phyloP scores from a whole-genome alignment of 2,329 filamentous ascomycete species.

The Onygenales sp. region DNA sequence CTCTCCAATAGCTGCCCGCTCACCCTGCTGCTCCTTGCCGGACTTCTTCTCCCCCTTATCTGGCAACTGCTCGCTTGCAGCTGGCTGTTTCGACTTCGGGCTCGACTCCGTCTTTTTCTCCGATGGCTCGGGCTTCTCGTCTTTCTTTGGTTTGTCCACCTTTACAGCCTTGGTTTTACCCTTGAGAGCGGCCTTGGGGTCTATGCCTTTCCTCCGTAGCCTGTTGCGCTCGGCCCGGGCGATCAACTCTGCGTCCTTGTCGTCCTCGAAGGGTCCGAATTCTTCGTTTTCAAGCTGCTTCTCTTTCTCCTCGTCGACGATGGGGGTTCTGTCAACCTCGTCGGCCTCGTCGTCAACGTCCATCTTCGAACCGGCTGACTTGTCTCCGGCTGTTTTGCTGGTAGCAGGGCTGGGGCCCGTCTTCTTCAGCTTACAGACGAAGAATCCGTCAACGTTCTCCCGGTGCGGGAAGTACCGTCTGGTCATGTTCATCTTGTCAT shows the following conservation, averaged over 20 bases:
- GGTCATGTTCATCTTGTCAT: slow-evolving; percentile 72
- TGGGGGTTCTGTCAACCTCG: slow-evolving; percentile 60
- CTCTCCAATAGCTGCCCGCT: too few relatives aligned
- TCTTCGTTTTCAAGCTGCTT: slow-evolving; percentile 34
- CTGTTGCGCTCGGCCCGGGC: slow-evolving; percentile 63
- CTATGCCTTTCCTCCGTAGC: slow-evolving; percentile 63
- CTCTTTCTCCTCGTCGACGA: slow-evolving; percentile 32
- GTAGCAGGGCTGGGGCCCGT: slow-evolving; percentile 58
- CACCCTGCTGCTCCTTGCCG: too few relatives aligned
- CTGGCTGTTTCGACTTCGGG: too few relatives aligned
- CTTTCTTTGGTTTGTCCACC: slow-evolving; percentile 14
- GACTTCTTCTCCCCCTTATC: too few relatives aligned
- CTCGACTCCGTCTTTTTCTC: too few relatives aligned
- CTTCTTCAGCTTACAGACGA: slow-evolving; percentile 96
- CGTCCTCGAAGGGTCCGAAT: slow-evolving; percentile 67
- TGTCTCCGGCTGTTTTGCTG: slow-evolving; percentile 16
- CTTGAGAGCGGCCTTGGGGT: slow-evolving; percentile 50
- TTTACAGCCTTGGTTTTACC: slow-evolving; percentile 10
- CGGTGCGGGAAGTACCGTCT: slow-evolving; percentile 81
- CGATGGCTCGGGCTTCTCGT: too few relatives aligned
- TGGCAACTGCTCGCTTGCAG: too few relatives aligned
- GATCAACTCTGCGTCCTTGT: slow-evolving; percentile 62
- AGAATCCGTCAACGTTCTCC: slow-evolving; percentile 97
- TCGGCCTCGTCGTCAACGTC: slow-evolving; percentile 27
- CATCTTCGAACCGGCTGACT: slow-evolving; percentile 10